A percentile compares a stretch with the other conserved stretches of the same genome.
These are phyloP conservation scores for Saccharomycopsis lassenensis DNA, from an alignment of 805 yeast genomes.

Conservation along the genomic window DNA sequence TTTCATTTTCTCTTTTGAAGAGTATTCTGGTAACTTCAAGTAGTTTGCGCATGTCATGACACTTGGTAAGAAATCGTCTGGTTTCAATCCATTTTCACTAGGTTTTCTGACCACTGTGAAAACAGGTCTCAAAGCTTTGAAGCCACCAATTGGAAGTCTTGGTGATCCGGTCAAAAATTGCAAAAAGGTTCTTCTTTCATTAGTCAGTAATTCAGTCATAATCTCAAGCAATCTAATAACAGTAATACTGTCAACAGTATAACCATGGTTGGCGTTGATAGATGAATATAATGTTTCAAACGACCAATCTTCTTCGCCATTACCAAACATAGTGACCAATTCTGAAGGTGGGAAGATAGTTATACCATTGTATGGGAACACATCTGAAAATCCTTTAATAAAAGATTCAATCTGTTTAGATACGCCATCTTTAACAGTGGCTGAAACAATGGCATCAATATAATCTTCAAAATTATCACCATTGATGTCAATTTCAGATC, in stretches of 20 bases:
- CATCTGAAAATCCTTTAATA: constrained; percentile 69
- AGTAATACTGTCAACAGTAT: constrained; percentile 53
- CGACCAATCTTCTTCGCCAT: constrained; percentile 82
- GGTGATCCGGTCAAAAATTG: constrained; percentile 93
- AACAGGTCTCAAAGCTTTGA: constrained; percentile 68
- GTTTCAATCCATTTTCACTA: constrained; percentile 47
- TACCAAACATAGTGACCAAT: constrained; percentile 60
- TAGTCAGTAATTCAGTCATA: constrained; percentile 40
- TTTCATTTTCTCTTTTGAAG: constrained; percentile 48
- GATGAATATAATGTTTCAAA: constrained; percentile 44
- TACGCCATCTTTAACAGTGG: constrained; percentile 54
- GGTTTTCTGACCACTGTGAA: constrained; percentile 80
- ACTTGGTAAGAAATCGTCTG: constrained; percentile 84
- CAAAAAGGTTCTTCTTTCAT: constrained; percentile 60
- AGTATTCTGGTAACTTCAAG: constrained; percentile 77
- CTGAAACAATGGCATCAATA: constrained; percentile 44
- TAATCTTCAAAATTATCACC: constrained; percentile 45
- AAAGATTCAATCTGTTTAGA: constrained; percentile 55
- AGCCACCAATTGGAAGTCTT: constrained; percentile 87
- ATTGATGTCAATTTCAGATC: constrained; percentile 39
- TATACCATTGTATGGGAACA: constrained; percentile 69
- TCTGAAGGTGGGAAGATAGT: constrained; percentile 67
- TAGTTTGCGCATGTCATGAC: constrained; percentile 98
- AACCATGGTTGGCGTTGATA: constrained; percentile 86
- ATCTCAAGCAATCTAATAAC: constrained; percentile 52